These are phyloP conservation scores for Daldinia loculata DNA, from an alignment of 495 filamentous ascomycete genomes.

Conservation along the genomic window DNA sequence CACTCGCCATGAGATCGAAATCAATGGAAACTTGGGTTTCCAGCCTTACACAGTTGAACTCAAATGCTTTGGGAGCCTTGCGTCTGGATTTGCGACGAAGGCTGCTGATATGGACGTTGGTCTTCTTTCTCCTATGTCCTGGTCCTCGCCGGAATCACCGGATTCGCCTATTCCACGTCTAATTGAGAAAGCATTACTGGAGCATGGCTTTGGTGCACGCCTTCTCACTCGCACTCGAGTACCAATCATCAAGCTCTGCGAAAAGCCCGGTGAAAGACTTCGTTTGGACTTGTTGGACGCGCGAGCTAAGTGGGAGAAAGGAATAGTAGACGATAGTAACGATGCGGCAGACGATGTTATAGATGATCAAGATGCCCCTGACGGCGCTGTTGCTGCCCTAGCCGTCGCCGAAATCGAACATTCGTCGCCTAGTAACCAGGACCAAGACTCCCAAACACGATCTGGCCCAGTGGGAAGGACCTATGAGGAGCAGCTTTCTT, in stretches of 20 bases:
- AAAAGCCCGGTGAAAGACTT: slow-evolving; percentile 66
- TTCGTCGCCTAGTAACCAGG: background rate
- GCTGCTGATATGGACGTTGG: slow-evolving; percentile 80
- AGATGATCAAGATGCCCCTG: slow-evolving; percentile 42
- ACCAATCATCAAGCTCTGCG: slow-evolving; percentile 83
- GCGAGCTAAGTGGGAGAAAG: slow-evolving; percentile 68
- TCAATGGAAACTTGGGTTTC: slow-evolving; percentile 50
- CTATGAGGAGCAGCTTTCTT: slow-evolving; percentile 46
- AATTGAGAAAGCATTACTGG: slow-evolving; percentile 74
- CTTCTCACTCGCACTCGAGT: slow-evolving; percentile 76
- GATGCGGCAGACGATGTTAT: slow-evolving; percentile 55
- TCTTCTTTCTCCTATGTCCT: slow-evolving; percentile 66
- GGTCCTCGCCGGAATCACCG: slow-evolving; percentile 55
- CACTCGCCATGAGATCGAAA: slow-evolving; percentile 54
- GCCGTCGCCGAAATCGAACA: slow-evolving; percentile 3
- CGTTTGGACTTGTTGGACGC: slow-evolving; percentile 61
- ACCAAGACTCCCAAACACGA: slow-evolving; percentile 12
- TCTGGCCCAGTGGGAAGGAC: slow-evolving; percentile 8
- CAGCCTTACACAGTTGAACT: slow-evolving; percentile 63
- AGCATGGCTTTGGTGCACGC: slow-evolving; percentile 71
- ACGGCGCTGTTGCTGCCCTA: background rate
- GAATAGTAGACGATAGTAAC: slow-evolving; percentile 44
- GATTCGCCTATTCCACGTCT: slow-evolving; percentile 68
- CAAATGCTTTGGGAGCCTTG: slow-evolving; percentile 75
- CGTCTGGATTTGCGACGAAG: slow-evolving; percentile 76